Evolutionary conservation across 2,329 filamentous ascomycete genomes (phyloP), one percentile per base, ranked within the genome.

Genomic region (Fusarium pilosicola): DNA sequence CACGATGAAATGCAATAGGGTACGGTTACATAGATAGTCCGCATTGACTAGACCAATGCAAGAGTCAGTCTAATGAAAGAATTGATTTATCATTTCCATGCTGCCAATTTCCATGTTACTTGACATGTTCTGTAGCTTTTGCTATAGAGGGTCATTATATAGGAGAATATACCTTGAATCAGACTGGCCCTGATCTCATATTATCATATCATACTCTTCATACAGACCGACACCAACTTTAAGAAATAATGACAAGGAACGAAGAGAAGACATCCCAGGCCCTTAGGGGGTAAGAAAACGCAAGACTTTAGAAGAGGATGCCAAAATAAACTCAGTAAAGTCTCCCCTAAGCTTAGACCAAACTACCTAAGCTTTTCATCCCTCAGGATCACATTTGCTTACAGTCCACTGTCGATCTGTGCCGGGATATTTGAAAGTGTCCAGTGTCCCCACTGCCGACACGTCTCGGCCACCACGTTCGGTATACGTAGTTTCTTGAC

Each of bases 361-460:
- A 32, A 51, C 32, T 32, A 3, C 11, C 22, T 18, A n/a, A 49
- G 28, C 14, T 48, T 48, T 30, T 30, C 22, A 30, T 22, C 26
- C 26, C 20, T 22, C n/a, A 38, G 28, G 10, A 32, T 28, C 14
- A 18, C 22, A 30, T 13, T 38, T 32, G 42, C 48, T 81, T 73
- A 88, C 59, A 87, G 76, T 7, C 88, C 88, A 66, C 87, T 88
- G 74, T 90, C 87, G 69, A 89, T 88, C 78, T 88, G 86, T 18
- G 84, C 82, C 5, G 85, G 84, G 11, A 86, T 80, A 70, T 87
- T 84, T 5, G 80, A 79, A 22, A 80, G 75, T 9, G 87, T 88
- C 83, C 85, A 90, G 12, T 76, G 74, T 14, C 79, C 81, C 89
- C 89, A 90, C 65, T 88, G 83, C 38, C 82, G 77, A 70, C 87